Base-by-base conservation (phyloP, 108 stramenopile species). In the Poteriospumella lacustris region DNA sequence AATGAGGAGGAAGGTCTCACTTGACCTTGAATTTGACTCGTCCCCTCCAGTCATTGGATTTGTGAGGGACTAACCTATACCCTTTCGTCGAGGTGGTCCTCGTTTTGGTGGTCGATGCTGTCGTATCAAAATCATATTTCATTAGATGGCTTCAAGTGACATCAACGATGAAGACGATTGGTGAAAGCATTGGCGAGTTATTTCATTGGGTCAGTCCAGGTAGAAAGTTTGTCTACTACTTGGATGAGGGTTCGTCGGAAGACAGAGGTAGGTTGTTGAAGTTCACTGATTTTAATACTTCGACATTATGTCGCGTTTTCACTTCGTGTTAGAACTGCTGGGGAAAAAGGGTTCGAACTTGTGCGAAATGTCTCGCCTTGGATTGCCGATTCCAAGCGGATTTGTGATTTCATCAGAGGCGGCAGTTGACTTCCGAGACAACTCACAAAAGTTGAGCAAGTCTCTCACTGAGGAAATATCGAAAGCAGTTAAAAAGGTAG, bases 191-290 rank as follows among this genome's bases (percentile, higher is more conserved):
- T n/a, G n/a, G n/a, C n/a, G n/a, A n/a, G n/a, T 52, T 52, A 15
- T 15, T 9, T 52, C 9, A 52, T 52, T 52, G 47, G 47, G 19
- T 19, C 15, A 52, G 19, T 9, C 47, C 47, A 52, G 19, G 19
- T 9, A 52, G 19, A 19, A 67, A 67, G 31, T 40, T 15, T 67
- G 31, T 67, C 39, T 67, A 67, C 19, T 38, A 31, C 39, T 67
- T 67, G 12, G 39, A 67, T 41, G 64, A 67, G 64, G 64, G 64
- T 41, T 67, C 64, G 9, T 9, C 15, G 9, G 31, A 67, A 38
- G 64, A 67, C 19, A 12, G 15, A 40, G 64, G 40, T 38, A 67
- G 15, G 12, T 41, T 31, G 31, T 38, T 52, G 64, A 15, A 67
- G 15, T 52, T 9, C 15, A 52, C 15, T 19, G 19, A 15, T 15